A percentile compares a stretch with the other conserved stretches of the same genome.
Evolutionary conservation across 805 yeast genomes (phyloP).

Genomic region (Candida dajiaensis): DNA sequence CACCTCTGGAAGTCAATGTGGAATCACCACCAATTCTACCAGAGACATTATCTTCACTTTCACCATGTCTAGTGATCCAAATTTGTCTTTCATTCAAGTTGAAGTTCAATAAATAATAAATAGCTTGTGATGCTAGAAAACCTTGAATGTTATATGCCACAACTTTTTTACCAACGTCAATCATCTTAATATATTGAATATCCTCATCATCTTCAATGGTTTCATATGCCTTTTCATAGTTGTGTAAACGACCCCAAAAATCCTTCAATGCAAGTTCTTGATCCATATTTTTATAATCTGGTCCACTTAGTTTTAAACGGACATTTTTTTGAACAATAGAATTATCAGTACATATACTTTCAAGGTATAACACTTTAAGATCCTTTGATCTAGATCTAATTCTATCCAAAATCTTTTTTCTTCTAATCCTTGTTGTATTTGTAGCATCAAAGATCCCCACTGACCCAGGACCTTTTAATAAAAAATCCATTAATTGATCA

Average conservation of each 20-base stretch:
- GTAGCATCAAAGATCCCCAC: constrained; percentile 92
- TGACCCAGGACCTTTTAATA: constrained; percentile 75
- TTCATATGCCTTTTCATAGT: constrained; percentile 87
- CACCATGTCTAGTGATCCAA: constrained; percentile 95
- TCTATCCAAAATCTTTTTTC: constrained; percentile 50
- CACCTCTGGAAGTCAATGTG: constrained; percentile 70
- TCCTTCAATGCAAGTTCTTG: constrained; percentile 73
- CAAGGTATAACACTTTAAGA: constrained; percentile 77
- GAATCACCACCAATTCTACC: constrained; percentile 96
- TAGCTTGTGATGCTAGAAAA: constrained; percentile 87
- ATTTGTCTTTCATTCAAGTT: constrained; percentile 85
- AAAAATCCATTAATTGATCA: constrained; percentile 75
- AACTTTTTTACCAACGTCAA: constrained; percentile 91
- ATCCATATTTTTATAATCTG: constrained; percentile 86
- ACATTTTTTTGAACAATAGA: constrained; percentile 78
- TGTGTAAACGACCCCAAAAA: constrained; percentile 71
- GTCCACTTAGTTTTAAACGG: constrained; percentile 81
- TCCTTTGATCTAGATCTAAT: constrained; percentile 53
- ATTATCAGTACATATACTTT: constrained; percentile 80
- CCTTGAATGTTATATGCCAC: constrained; percentile 87
- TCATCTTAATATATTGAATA: constrained; percentile 88
- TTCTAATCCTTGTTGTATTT: constrained; percentile 62
- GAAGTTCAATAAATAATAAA: constrained; percentile 83
- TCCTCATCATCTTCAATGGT: constrained; percentile 76
- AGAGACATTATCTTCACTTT: constrained; percentile 72